Base-by-base conservation (phyloP, 345 rosid genomes). In the Camelina laxa region DNA sequence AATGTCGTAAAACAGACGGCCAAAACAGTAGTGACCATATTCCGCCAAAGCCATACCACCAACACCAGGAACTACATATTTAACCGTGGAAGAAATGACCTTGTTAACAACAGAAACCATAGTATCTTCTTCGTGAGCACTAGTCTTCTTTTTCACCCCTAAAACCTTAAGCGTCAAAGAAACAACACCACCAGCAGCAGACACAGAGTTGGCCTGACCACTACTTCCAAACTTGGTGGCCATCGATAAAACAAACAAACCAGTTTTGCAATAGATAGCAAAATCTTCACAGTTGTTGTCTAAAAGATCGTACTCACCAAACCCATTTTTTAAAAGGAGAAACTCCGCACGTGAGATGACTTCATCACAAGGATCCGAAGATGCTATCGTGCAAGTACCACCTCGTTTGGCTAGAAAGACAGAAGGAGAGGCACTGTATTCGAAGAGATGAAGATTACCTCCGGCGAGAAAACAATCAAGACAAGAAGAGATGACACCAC, bases 201-300 rank as follows among this genome's bases (percentile, higher is more conserved):
- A 10, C 21, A 88, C 69, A 13, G 73, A 60, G 17, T 50, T 67
- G 4, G 87, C 96, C 75, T 92, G 94, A 12, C 96, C 89, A 63
- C 96, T 92, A 35, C 87, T 76, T 35, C 96, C 96, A 13, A 81
- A 83, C 88, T 48, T 87, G 38, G 75, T 72, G 9, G 51, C 67
- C 55, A 24, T 81, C 56, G 80, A 56, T 11, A 92, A 60, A 51
- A 84, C 86, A 0, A 86, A 81, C 60, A 86, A 50, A 60, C 96
- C 91, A 0, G 97, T 90, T 69, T 90, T 92, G 27, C 96, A 92
- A 80, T 90, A 90, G 33, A 92, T 82, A 0, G 97, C 96, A 27
- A 90, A 90, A 77, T 90, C 96, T 83, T 90, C 94, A 31, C 96
- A 90, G 66, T 90, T 92, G 73, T 90, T 92, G 57, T 80, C 85